A percentile compares a stretch with the other conserved stretches of the same genome.
These are phyloP conservation scores for Xylariales sp. DNA, from an alignment of 2,329 filamentous ascomycete species.

Conservation along the genomic window DNA sequence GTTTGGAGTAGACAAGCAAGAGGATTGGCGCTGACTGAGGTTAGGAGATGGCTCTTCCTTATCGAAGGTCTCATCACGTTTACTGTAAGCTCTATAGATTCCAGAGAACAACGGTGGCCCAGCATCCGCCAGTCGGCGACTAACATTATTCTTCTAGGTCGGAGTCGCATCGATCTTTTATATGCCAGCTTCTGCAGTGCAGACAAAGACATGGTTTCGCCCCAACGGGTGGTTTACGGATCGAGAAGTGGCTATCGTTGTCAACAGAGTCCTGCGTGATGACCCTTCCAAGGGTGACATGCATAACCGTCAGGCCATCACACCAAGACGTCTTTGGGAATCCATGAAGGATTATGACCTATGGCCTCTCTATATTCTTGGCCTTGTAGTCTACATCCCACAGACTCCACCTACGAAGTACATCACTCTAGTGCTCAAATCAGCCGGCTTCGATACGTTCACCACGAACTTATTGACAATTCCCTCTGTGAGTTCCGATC, in stretches of 20 bases:
- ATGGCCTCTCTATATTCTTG: constrained; percentile 50
- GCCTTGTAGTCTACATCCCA: constrained; percentile 45
- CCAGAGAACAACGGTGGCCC: background rate
- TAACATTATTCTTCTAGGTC: constrained; percentile 23
- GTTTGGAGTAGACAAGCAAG: background rate
- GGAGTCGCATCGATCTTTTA: constrained; percentile 47
- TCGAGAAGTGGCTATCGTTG: constrained; percentile 51
- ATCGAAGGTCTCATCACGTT: constrained; percentile 53
- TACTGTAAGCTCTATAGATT: constrained; percentile 14
- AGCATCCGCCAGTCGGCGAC: no score
- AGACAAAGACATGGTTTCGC: constrained; percentile 46
- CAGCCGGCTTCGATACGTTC: constrained; percentile 48
- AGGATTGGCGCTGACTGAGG: background rate
- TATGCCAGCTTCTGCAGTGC: constrained; percentile 44
- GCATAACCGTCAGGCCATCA: constrained; percentile 53
- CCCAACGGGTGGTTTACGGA: constrained; percentile 54
- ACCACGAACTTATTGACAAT: constrained; percentile 54
- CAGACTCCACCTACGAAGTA: constrained; percentile 41
- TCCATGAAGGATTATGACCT: constrained; percentile 50
- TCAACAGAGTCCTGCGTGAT: constrained; percentile 52
- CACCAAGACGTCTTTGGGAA: constrained; percentile 41
- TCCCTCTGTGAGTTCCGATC: constrained; percentile 33
- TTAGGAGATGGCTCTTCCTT: constrained; percentile 43
- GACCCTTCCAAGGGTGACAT: constrained; percentile 55
- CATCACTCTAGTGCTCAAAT: constrained; percentile 47